phyloP scores from a whole-genome alignment of 2,329 filamentous ascomycete genomes.

The Aspergillus fumigatus region DNA sequence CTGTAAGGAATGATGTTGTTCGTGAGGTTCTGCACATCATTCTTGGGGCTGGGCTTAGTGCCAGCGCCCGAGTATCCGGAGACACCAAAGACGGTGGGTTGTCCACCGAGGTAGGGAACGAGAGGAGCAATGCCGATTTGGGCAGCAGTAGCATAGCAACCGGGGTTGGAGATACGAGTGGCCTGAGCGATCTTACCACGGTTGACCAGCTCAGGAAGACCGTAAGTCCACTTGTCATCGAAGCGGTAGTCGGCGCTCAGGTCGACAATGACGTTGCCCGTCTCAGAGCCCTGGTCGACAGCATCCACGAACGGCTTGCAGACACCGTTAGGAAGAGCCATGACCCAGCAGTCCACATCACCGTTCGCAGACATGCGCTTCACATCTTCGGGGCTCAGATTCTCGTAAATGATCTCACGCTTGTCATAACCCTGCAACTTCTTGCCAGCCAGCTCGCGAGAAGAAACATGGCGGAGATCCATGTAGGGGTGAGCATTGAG shows the following conservation, averaged over 20 bases:
- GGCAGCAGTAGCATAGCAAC: constrained; percentile 90
- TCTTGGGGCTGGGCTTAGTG: constrained; percentile 91
- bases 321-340: constrained; percentile 92
- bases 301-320: constrained; percentile 93
- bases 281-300: constrained; percentile 64
- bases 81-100: constrained; percentile 82
- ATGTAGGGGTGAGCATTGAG: constrained; percentile 84
- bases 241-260: constrained; percentile 97
- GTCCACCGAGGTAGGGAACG: constrained; percentile 69
- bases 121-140: constrained; percentile 85
- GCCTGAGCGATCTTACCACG: constrained; percentile 72
- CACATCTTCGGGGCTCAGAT: constrained; percentile 80
- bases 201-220: constrained; percentile 78
- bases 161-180: constrained; percentile 83
- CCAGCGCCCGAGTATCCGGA: constrained; percentile 93
- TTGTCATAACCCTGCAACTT: constrained; percentile 87
- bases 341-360: constrained; percentile 92
- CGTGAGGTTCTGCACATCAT: constrained; percentile 75
- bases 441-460: constrained; percentile 83
- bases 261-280: constrained; percentile 77
- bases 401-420: constrained; percentile 88
- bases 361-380: constrained; percentile 76
- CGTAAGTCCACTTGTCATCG: constrained; percentile 79
- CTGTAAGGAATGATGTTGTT: constrained; percentile 91
- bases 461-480: constrained; percentile 87